Evolutionary conservation across 225 moss, liverwort and hornwort species (phyloP).

Genomic region (Asterella californica): DNA sequence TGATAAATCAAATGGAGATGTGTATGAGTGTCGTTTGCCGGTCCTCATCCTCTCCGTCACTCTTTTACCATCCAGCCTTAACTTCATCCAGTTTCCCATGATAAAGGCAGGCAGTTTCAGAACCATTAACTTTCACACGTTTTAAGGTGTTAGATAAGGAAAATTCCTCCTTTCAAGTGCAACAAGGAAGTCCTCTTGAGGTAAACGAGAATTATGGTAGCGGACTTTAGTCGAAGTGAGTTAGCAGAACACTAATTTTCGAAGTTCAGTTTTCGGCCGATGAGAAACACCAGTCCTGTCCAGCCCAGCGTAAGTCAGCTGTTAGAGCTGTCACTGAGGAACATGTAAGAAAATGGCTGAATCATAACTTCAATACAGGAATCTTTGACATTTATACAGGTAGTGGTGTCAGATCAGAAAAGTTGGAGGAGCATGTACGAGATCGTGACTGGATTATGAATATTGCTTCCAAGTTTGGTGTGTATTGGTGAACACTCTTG

Average conservation of each 20-base stretch:
- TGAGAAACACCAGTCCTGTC: neutral
- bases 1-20: neutral
- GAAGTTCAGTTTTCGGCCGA: neutral
- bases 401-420: neutral
- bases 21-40: neutral
- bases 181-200: neutral
- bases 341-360: slow-evolving; percentile 4
- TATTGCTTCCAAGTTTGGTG: neutral
- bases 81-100: neutral
- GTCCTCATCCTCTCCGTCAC: neutral
- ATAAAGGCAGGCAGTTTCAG: neutral
- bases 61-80: neutral
- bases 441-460: neutral
- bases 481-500: neutral
- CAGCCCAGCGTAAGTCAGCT: neutral
- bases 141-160: neutral
- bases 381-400: slow-evolving; percentile 3
- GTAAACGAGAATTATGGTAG: neutral
- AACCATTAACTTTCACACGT: neutral
- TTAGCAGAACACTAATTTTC: neutral
- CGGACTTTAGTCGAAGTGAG: neutral
- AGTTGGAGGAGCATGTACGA: neutral
- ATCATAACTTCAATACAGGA: slow-evolving; percentile 6
- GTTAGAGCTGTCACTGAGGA: slow-evolving; percentile 1
- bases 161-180: neutral